Evolutionary conservation across 352 stramenopile species (phyloP), one percentile per base, ranked within the genome.

Genomic region (Pythium volutum): DNA sequence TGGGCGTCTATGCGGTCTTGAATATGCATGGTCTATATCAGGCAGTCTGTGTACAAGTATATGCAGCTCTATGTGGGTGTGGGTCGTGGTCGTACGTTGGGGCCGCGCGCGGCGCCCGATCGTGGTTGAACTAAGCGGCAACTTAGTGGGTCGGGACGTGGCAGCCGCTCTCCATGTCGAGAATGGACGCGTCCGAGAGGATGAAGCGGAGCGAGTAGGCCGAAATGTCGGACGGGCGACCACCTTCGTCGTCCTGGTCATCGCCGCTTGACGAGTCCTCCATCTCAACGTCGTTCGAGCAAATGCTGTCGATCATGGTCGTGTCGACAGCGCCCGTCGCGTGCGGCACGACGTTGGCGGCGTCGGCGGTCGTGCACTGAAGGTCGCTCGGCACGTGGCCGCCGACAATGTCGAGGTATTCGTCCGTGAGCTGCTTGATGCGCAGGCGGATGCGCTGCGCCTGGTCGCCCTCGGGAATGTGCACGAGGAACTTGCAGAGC

Each of bases 191-290:
- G 65, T 91, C 82, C 46, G 75, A 74, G 49, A 91, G 73, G 59
- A 91, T 91, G 69, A 91, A 91, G 52, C 82, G 82, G 59, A 91
- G 69, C 65, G 82, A 91, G 72, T 88, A 89, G 31, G 82, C 82
- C 27, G 82, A 91, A n/a, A 91, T 71, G 31, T 71, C 64, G 10
- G 64, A 71, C 16, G 64, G 57, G 34, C 64, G 64, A 14, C 63
- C 67, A 27, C 69, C 51, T 36, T 71, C 69, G 25, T 83, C 76
- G 64, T 87, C 75, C 54, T 66, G 55, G 36, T 77, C 63, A 52
- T 82, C 70, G 25, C 79, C 70, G 34, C 83, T 79, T 14, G 38
- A 55, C 42, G 62, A 69, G 15, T 82, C 66, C 53, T 78, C 71
- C 34, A 74, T 70, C n/a, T 68, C 67, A 14, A 64, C 68, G 38